These are phyloP conservation scores for Lactarius vividus DNA, from an alignment of 768 basidiomycete genomes.

Conservation along the genomic window DNA sequence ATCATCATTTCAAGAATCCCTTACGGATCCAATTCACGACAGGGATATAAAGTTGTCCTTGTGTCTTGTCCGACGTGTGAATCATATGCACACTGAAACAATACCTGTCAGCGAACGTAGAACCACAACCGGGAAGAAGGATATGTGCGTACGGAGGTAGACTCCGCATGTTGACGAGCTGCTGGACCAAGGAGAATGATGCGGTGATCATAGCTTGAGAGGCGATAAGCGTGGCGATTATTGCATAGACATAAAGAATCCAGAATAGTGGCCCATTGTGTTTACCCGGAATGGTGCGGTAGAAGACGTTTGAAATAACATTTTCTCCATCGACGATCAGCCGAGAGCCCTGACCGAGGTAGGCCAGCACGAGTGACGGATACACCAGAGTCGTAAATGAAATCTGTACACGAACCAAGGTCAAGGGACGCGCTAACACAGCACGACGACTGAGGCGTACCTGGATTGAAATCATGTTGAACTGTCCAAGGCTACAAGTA, in stretches of 20 bases:
- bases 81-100: conserved; percentile 44
- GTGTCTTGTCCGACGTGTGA: conserved; percentile 57
- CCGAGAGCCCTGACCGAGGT: conserved; percentile 69
- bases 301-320: conserved; percentile 58
- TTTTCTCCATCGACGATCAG: conserved; percentile 50
- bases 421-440: background rate
- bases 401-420: conserved; percentile 34
- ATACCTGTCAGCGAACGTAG: background rate
- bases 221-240: conserved; percentile 64
- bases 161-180: conserved; percentile 59
- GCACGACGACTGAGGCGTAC: conserved; percentile 31
- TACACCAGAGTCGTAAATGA: conserved; percentile 55
- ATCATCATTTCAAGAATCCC: conserved; percentile 17
- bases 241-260: conserved; percentile 61
- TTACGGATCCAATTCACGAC: conserved; percentile 53
- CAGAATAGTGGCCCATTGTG: conserved; percentile 56
- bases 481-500: conserved; percentile 56
- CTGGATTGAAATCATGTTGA: conserved; percentile 58
- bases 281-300: conserved; percentile 59
- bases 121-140: background rate
- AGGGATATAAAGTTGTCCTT: conserved; percentile 68
- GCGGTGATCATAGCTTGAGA: conserved; percentile 71
- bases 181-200: conserved; percentile 59
- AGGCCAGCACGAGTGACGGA: conserved; percentile 59
- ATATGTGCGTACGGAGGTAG: conserved; percentile 44